A percentile compares a stretch with the other conserved stretches of the same genome.
These are phyloP conservation scores for Fusarium hainanense DNA, from an alignment of 2,329 filamentous ascomycete species.

Conservation along the genomic window DNA sequence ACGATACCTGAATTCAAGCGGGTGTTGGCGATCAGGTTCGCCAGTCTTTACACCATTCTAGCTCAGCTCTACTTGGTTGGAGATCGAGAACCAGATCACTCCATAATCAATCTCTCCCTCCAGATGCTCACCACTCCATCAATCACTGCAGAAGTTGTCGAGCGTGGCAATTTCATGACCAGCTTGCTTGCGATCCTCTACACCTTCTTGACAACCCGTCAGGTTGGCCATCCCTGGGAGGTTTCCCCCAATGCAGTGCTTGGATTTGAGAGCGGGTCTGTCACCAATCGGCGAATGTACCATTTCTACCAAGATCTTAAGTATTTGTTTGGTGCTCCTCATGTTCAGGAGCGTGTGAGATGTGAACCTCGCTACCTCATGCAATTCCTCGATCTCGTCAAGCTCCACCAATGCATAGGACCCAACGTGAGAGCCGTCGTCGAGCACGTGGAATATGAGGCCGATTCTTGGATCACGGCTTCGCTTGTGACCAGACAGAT, in stretches of 20 bases:
- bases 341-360: slow-evolving; percentile 87
- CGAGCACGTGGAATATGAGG: slow-evolving; percentile 98
- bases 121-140: slow-evolving; percentile 97
- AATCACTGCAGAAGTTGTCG: slow-evolving; percentile 94
- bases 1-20: slow-evolving; percentile 97
- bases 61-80: slow-evolving; percentile 96
- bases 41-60: slow-evolving; percentile 91
- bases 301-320: slow-evolving; percentile 97
- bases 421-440: slow-evolving; percentile 91
- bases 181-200: slow-evolving; percentile 96
- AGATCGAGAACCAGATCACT: slow-evolving; percentile 95
- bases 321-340: slow-evolving; percentile 87
- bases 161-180: slow-evolving; percentile 94
- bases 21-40: slow-evolving; percentile 90
- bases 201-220: slow-evolving; percentile 94
- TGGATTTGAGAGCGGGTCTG: slow-evolving; percentile 92
- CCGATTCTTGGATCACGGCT: slow-evolving; percentile 96
- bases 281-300: slow-evolving; percentile 95
- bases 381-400: slow-evolving; percentile 95
- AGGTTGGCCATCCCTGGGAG: slow-evolving; percentile 93
- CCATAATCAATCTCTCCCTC: slow-evolving; percentile 95
- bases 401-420: slow-evolving; percentile 96
- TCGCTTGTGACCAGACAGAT: slow-evolving; percentile 95
- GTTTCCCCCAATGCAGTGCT: slow-evolving; percentile 87
- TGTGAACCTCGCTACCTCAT: slow-evolving; percentile 87